Evolutionary conservation across 495 filamentous ascomycete species (phyloP), one percentile per base, ranked within the genome.

Genomic region (Hypoxylon lenormandii): DNA sequence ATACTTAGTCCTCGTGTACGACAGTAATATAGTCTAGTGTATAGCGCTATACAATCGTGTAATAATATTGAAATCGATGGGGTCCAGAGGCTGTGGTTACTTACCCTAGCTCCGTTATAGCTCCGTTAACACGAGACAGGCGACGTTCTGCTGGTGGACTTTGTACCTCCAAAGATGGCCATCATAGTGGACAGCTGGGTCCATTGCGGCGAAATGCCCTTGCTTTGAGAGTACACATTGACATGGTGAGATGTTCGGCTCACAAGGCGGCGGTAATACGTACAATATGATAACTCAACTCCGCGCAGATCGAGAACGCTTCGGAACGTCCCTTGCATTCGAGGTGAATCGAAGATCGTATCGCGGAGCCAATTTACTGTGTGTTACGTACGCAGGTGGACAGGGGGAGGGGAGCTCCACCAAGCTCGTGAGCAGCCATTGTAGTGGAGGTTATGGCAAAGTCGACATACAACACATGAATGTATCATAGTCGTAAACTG

Each of bases 271-370:
- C 15, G 7, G 15, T 19, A 3, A 45, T 18, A 16, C 42, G 16
- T 19, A 18, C 15, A 45, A 45, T 15, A 60, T 48, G 28, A 18
- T 46, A 49, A 46, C 37, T 52, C 4, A 54, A 71, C 8, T 74
- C 72, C 37, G 40, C 60, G 38, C 77, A 76, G 68, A 64, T 78
- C 22, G 42, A 61, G 48, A 78, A 81, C 30, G 60, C 72, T 0
- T 37, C 78, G 52, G 60, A 68, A 40, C 49, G 51, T 51, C 66
- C 66, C 66, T 70, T 70, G 49, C 66, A 38, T 61, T 52, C 50
- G 54, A 56, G 52, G 50, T 55, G 55, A 54, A n/a, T 26, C 46
- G 28, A 37, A 51, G 28, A 48, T 50, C 38, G 47, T 58, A 53
- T 57, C 52, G 58, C 58, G 51, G 54, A 56, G 43, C 56, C 36